Percentiles rank a stretch among this genome's conserved stretches.
These are phyloP conservation scores for Pseudomassariella vexata DNA, from an alignment of 2,329 filamentous ascomycete genomes.

Conservation along the genomic window DNA sequence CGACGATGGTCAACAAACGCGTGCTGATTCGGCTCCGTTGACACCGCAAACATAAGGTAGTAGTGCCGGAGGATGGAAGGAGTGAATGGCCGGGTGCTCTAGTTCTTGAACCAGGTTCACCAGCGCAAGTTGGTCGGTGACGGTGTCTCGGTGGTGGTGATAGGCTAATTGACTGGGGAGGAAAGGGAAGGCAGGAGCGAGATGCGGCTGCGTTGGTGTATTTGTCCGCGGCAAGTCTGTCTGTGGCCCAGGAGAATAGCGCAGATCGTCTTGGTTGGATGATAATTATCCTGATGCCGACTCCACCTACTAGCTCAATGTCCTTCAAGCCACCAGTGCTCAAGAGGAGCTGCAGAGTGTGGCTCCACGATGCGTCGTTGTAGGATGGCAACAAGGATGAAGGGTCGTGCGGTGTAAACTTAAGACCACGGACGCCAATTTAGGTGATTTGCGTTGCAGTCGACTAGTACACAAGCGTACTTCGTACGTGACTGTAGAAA, in stretches of 20 bases:
- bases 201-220: constrained; percentile 29
- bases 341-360: not conserved
- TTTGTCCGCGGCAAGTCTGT: constrained; percentile 28
- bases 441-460: too few relatives aligned
- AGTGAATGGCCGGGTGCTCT: constrained; percentile 22
- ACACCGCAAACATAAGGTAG: constrained; percentile 27
- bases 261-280: constrained; percentile 24
- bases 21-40: constrained; percentile 22
- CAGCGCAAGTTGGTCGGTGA: constrained; percentile 5
- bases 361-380: too few relatives aligned
- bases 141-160: constrained; percentile 13
- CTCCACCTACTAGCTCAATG: not conserved
- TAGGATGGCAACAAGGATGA: constrained; percentile 3
- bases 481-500: too few relatives aligned
- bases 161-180: constrained; percentile 21
- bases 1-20: constrained; percentile 24
- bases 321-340: too few relatives aligned
- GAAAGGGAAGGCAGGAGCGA: constrained; percentile 18
- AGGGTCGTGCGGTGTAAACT: constrained; percentile 2
- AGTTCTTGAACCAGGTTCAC: constrained; percentile 24
- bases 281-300: constrained; percentile 20
- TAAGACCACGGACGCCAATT: constrained; percentile 5
- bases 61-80: too few relatives aligned
- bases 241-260: constrained; percentile 23
- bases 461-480: too few relatives aligned